Conservation (phyloP, 1,139 yeast genomes). For the Sugiyamaella castrensis region DNA sequence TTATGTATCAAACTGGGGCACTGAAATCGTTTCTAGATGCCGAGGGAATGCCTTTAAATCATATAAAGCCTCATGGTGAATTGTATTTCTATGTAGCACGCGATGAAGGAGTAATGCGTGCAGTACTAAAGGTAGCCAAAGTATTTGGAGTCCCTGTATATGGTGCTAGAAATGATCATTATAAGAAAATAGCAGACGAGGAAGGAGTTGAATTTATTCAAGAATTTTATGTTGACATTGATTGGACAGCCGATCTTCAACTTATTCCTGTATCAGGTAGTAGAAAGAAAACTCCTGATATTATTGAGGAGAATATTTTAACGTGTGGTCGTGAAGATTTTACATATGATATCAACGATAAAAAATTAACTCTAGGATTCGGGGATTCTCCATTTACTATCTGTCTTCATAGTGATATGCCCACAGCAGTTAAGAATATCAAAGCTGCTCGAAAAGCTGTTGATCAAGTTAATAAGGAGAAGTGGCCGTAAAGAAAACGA, state of each 20-base stretch:
- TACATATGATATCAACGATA: slow-evolving; percentile 7
- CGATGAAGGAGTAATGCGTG: slow-evolving; percentile 8
- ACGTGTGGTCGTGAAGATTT: slow-evolving; percentile 6
- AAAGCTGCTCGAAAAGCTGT: slow-evolving; percentile 6
- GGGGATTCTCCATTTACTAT: slow-evolving; percentile 4
- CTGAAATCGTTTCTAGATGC: slow-evolving; percentile 27
- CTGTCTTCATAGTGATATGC: slow-evolving; percentile 10
- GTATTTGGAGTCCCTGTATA: slow-evolving; percentile 9
- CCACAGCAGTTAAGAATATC: slow-evolving; percentile 4
- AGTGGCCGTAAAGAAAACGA: not conserved
- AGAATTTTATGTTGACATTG: slow-evolving; percentile 7
- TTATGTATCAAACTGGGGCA: slow-evolving; percentile 14
- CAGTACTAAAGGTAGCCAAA: slow-evolving; percentile 5
- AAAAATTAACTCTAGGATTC: slow-evolving; percentile 4
- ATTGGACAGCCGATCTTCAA: slow-evolving; percentile 4
- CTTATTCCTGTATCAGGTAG: slow-evolving; percentile 6
- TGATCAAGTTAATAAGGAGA: slow-evolving; percentile 3
- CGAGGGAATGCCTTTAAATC: slow-evolving; percentile 6
- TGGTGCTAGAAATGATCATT: slow-evolving; percentile 6
- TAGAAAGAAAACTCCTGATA: slow-evolving; percentile 4
- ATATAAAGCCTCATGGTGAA: slow-evolving; percentile 8
- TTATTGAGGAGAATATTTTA: slow-evolving; percentile 1
- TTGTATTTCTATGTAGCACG: slow-evolving; percentile 7
- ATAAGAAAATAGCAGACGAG: slow-evolving; percentile 5
- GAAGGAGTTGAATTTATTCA: slow-evolving; percentile 9